Conservation (phyloP, 768 basidiomycete species). For the Hypholoma fasciculare region DNA sequence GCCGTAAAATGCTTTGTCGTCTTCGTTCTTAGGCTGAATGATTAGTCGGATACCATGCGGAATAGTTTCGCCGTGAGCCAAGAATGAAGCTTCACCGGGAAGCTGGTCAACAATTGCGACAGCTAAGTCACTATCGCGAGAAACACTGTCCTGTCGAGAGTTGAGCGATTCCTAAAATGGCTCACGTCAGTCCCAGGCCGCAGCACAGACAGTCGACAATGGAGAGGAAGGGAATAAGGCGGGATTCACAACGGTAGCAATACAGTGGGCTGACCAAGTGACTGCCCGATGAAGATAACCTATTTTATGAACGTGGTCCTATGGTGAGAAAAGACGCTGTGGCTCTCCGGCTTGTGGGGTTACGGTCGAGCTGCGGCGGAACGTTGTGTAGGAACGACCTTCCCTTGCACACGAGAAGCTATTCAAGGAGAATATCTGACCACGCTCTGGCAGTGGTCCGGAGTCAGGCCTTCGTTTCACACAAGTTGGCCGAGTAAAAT, state of each 20-base stretch:
- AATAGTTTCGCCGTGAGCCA: too few relatives aligned
- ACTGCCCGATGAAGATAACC: slow-evolving; percentile 2
- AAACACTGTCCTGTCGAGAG: neutral
- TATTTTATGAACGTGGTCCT: neutral
- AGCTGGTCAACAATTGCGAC: too few relatives aligned
- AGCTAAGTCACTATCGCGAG: slow-evolving; percentile 1
- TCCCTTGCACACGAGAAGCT: slow-evolving; percentile 4
- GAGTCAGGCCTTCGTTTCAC: slow-evolving; percentile 9
- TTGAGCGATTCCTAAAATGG: neutral
- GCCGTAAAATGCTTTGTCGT: too few relatives aligned
- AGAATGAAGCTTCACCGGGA: too few relatives aligned
- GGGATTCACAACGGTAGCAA: neutral
- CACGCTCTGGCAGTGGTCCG: slow-evolving; percentile 3
- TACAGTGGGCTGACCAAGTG: slow-evolving; percentile 4
- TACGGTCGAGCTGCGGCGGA: slow-evolving; percentile 3
- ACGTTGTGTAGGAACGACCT: neutral
- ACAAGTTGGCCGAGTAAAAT: slow-evolving; percentile 10
- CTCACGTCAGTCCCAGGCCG: neutral
- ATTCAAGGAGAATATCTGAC: slow-evolving; percentile 4
- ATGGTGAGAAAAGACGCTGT: neutral
- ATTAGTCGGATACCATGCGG: too few relatives aligned
- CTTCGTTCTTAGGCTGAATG: too few relatives aligned
- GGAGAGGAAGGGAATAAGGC: neutral
- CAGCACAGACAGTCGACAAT: neutral
- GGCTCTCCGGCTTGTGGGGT: slow-evolving; percentile 4